Evolutionary conservation across 208 protist species (phyloP).

Genomic region (Herpetomonas tarakana): DNA sequence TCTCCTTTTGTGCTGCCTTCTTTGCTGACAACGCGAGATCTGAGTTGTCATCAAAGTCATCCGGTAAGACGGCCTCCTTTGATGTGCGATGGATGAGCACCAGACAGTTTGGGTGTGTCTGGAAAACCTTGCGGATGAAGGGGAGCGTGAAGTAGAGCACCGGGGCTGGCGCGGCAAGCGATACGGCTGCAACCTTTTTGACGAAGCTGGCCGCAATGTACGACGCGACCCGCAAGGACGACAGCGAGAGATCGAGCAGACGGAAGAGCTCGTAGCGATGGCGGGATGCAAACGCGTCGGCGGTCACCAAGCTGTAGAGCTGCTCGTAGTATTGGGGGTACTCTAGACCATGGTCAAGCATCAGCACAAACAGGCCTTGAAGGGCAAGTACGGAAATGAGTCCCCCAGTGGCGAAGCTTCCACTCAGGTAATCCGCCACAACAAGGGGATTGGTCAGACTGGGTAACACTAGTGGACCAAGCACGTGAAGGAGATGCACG

Average conservation of each 20-base stretch:
- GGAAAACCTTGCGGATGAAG: conserved; percentile 81
- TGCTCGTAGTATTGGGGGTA: conserved; percentile 91
- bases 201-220: conserved; percentile 84
- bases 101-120: conserved; percentile 85
- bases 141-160: conserved; percentile 86
- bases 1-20: conserved; percentile 37
- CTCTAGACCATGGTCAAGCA: conserved; percentile 89
- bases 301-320: conserved; percentile 83
- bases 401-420: conserved; percentile 81
- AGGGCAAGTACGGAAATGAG: conserved; percentile 85
- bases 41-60: conserved; percentile 20
- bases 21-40: conserved; percentile 20
- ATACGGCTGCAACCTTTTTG: conserved; percentile 67
- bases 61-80: conserved; percentile 51
- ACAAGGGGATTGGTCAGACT: conserved; percentile 83
- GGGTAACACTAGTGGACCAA: conserved; percentile 67
- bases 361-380: conserved; percentile 84
- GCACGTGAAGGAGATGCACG: conserved; percentile 77
- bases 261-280: conserved; percentile 88
- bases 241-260: conserved; percentile 80
- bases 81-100: conserved; percentile 84
- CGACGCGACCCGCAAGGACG: conserved; percentile 71
- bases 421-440: conserved; percentile 82
- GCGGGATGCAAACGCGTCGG: conserved; percentile 77
- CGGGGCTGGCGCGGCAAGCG: conserved; percentile 63